Base-by-base conservation (phyloP, 768 basidiomycete species). In the Russula abietina region DNA sequence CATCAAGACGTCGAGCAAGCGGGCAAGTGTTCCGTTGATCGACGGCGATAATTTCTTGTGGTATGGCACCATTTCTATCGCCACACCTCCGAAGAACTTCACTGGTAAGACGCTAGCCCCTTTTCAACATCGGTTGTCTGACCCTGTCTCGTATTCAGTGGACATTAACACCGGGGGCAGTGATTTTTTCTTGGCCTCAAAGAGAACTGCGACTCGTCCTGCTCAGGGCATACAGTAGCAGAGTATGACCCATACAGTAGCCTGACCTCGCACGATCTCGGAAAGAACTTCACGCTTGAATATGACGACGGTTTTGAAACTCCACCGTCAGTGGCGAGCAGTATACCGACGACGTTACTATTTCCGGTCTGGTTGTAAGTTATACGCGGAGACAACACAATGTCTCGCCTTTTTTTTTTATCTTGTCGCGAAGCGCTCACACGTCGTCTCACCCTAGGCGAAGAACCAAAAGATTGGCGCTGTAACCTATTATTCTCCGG, bases 221-320 rank as follows among this genome's bases (percentile, higher is more conserved):
- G 79, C 63, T 19, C 59, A 8, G 60, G 66, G 0, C 65, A 66
- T 28, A 48, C n/a, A n/a, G n/a, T n/a, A n/a, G n/a, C 24, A 0
- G 2, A 16, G 32, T 64, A 66, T 38, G 2, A 53, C 24, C 48
- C 64, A 19, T 38, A 5, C 5, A 16, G 33, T 0, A 65, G 64
- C 50, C 33, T 32, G 5, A 46, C 50, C 11, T 72, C 78, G 7
- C 43, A 62, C 5, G 64, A 71, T 60, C 55, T 70, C 38, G 59
- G 53, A 17, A 65, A 68, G 28, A 49, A 65, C 1, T 78, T 80
- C 65, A 39, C 62, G 9, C 67, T 80, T 16, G 1, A 38, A 1
- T 83, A 80, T 62, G 70, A 70, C 16, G 79, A 73, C 49, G 78
- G 79, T n/a, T n/a, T n/a, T n/a, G n/a, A n/a, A n/a, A n/a, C 1